These are phyloP conservation scores for Ligustrum vulgare DNA, from an alignment of 257 asterid species.

Conservation along the genomic window DNA sequence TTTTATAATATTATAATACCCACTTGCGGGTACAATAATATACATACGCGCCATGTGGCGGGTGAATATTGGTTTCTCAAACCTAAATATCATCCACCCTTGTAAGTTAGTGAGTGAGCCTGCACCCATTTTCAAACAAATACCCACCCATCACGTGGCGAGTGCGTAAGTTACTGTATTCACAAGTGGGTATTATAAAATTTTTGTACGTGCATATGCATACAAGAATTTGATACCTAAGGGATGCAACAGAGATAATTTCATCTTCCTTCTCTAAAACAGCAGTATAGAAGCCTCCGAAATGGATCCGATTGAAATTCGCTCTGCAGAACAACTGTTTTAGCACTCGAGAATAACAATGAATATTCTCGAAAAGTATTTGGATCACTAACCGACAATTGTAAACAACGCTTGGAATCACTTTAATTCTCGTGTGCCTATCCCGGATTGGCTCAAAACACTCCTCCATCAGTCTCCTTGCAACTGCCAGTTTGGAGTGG, in stretches of 20 bases:
- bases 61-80: too few relatives aligned
- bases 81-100: too few relatives aligned
- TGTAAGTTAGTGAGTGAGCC: too few relatives aligned
- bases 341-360: too few relatives aligned
- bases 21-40: too few relatives aligned
- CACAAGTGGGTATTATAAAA: too few relatives aligned
- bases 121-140: too few relatives aligned
- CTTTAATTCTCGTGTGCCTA: constrained; percentile 40
- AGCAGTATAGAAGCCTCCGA: constrained; percentile 51
- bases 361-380: not conserved
- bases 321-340: constrained; percentile 34
- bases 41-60: too few relatives aligned
- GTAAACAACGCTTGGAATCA: constrained; percentile 48
- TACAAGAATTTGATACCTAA: constrained; percentile 38
- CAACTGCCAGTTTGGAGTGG: constrained; percentile 60
- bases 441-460: constrained; percentile 53
- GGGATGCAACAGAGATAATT: constrained; percentile 55
- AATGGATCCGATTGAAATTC: constrained; percentile 48
- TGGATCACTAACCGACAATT: constrained; percentile 45
- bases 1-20: too few relatives aligned
- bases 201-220: not conserved
- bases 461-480: constrained; percentile 51
- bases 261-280: constrained; percentile 58
- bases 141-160: too few relatives aligned
- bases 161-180: too few relatives aligned